These are phyloP conservation scores for Penicillium soppii DNA, from an alignment of 495 filamentous ascomycete species.

Conservation along the genomic window DNA sequence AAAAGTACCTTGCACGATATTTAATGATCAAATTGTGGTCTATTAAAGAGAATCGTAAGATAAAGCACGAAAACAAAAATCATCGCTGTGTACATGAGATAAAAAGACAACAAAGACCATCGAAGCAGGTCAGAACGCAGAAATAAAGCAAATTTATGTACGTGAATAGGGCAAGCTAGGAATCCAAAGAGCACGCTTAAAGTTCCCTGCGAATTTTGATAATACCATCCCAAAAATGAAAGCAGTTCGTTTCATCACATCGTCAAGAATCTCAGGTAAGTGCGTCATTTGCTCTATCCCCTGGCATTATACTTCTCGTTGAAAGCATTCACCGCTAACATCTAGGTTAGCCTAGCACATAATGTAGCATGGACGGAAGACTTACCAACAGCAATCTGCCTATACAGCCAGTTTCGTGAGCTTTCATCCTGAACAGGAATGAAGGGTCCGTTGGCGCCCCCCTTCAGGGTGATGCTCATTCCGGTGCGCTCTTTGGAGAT, in stretches of 20 bases:
- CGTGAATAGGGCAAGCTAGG: background rate
- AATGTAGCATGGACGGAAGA: background rate
- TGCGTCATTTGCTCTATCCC: conserved; percentile 34
- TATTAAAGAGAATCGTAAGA: too few relatives aligned
- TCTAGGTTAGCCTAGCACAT: conserved; percentile 14
- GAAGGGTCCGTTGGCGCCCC: conserved; percentile 90
- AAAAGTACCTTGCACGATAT: too few relatives aligned
- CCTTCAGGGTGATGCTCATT: conserved; percentile 82
- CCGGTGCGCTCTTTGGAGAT: conserved; percentile 96
- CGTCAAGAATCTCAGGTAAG: conserved; percentile 13
- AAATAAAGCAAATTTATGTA: conserved; percentile 7
- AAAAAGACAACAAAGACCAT: background rate
- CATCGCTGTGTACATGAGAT: background rate
- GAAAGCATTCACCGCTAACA: conserved; percentile 63
- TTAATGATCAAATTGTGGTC: too few relatives aligned
- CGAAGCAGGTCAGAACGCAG: background rate
- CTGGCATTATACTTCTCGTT: conserved; percentile 69
- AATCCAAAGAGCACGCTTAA: background rate
- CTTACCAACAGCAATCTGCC: conserved; percentile 61
- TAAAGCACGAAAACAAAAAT: background rate
- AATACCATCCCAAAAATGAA: conserved; percentile 10
- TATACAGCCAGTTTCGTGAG: conserved; percentile 82
- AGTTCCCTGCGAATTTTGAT: conserved; percentile 5
- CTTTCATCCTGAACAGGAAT: conserved; percentile 90
- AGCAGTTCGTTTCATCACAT: conserved; percentile 24